These are phyloP conservation scores for Ilex paraguariensis DNA, from an alignment of 305 asterid genomes.

Conservation along the genomic window DNA sequence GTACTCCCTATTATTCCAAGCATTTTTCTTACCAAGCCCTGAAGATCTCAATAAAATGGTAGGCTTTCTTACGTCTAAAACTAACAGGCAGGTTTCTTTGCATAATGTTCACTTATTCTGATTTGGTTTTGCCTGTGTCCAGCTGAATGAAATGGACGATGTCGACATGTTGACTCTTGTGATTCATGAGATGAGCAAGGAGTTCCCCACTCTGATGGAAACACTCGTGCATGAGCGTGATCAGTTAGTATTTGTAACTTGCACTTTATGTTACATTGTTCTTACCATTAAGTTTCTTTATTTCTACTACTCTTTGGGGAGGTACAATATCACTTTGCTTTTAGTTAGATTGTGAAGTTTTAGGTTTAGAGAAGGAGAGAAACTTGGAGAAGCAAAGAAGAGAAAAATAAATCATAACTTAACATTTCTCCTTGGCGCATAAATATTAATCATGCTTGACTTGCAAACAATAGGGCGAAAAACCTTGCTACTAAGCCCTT, in stretches of 20 bases:
- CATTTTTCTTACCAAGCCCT: conserved; percentile 72
- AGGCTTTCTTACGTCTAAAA: conserved; percentile 16
- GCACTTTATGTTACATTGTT: too few species aligned
- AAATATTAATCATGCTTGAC: too few species aligned
- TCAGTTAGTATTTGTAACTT: conserved; percentile 42
- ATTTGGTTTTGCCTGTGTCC: conserved; percentile 27
- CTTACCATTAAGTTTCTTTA: too few species aligned
- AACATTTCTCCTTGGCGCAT: too few species aligned
- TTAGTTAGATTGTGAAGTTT: too few species aligned
- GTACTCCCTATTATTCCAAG: conserved; percentile 70
- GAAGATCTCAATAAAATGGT: conserved; percentile 67
- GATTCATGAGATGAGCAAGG: conserved; percentile 91
- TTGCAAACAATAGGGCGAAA: too few species aligned
- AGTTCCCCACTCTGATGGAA: conserved; percentile 78
- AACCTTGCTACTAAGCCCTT: too few species aligned
- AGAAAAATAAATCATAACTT: too few species aligned
- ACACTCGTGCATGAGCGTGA: conserved; percentile 88
- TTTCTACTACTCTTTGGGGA: too few species aligned
- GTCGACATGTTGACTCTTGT: conserved; percentile 84
- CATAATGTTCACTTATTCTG: conserved; percentile 6
- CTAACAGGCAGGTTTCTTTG: conserved; percentile 7
- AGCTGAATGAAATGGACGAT: conserved; percentile 96
- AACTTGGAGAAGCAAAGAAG: too few species aligned
- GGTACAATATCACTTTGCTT: too few species aligned
- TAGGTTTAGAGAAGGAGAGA: too few species aligned